Evolutionary conservation across 495 filamentous ascomycete species (phyloP).

Genomic region (Tuber melanosporum): DNA sequence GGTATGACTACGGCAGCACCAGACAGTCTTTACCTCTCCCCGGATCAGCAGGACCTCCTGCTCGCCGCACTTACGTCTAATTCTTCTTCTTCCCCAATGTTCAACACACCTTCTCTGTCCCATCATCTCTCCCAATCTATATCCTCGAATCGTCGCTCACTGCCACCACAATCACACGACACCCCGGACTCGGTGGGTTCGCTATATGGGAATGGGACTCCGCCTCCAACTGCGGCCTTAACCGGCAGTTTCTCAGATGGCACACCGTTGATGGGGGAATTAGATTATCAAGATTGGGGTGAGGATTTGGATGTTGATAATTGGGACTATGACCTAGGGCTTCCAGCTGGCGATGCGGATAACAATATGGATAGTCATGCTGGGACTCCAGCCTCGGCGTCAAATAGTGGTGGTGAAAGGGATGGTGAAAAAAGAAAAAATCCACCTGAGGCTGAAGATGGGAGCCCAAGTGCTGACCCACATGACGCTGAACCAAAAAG

Average conservation of each 20-base stretch:
- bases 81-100: constrained; percentile 40
- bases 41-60: constrained; percentile 79
- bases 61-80: constrained; percentile 84
- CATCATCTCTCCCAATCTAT: constrained; percentile 34
- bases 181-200: constrained; percentile 33
- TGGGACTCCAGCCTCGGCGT: constrained; percentile 49
- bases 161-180: constrained; percentile 14
- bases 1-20: constrained; percentile 36
- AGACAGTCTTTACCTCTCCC: constrained; percentile 59
- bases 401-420: constrained; percentile 17
- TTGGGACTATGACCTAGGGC: constrained; percentile 57
- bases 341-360: constrained; percentile 41
- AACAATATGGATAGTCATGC: constrained; percentile 55
- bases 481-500: constrained; percentile 41
- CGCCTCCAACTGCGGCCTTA: constrained; percentile 29
- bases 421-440: constrained; percentile 72
- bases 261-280: constrained; percentile 72
- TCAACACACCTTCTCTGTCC: constrained; percentile 43
- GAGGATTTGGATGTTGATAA: constrained; percentile 62
- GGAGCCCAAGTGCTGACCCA: constrained; percentile 51
- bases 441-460: constrained; percentile 61
- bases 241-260: constrained; percentile 49
- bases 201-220: constrained; percentile 39
- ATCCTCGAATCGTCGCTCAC: constrained; percentile 12
- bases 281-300: constrained; percentile 51